phyloP scores from a whole-genome alignment of 2,329 filamentous ascomycete species.

The Parastagonospora avenae region DNA sequence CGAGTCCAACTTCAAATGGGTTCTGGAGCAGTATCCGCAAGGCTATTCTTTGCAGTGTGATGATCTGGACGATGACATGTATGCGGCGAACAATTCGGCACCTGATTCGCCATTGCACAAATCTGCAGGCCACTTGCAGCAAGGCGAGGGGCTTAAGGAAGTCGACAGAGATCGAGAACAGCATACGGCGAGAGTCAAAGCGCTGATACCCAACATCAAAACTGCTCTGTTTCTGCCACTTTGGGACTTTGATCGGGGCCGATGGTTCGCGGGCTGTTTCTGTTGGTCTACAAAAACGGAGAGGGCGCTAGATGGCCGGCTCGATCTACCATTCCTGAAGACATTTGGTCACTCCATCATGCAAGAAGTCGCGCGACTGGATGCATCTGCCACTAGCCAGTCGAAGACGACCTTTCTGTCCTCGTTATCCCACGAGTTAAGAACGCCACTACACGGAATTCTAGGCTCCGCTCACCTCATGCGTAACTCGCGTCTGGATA shows the following conservation, averaged over 20 bases:
- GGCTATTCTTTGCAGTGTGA: conserved; percentile 11
- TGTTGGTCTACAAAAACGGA: conserved; percentile 28
- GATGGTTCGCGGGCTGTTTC: conserved; percentile 33
- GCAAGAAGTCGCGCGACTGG: conserved; percentile 58
- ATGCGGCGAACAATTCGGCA: not conserved
- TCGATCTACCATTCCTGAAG: conserved; percentile 27
- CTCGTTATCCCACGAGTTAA: conserved; percentile 57
- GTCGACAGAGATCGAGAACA: not conserved
- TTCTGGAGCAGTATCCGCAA: conserved; percentile 10
- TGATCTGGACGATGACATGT: not conserved
- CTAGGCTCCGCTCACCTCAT: conserved; percentile 54
- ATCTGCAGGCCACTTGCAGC: not conserved
- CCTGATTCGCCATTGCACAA: not conserved
- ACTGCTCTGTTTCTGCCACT: conserved; percentile 37
- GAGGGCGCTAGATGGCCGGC: conserved; percentile 17
- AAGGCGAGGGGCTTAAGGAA: not conserved
- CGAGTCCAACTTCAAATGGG: conserved; percentile 8
- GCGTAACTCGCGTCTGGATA: conserved; percentile 48
- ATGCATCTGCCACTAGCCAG: conserved; percentile 35
- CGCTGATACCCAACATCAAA: conserved; percentile 49
- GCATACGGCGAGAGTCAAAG: conserved; percentile 44
- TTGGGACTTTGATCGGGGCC: conserved; percentile 32
- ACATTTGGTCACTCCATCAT: conserved; percentile 54
- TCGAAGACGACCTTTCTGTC: conserved; percentile 58
- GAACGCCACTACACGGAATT: conserved; percentile 48